These are phyloP conservation scores for Panicum hallii DNA, from an alignment of 202 grass and related monocot genomes.

Conservation along the genomic window DNA sequence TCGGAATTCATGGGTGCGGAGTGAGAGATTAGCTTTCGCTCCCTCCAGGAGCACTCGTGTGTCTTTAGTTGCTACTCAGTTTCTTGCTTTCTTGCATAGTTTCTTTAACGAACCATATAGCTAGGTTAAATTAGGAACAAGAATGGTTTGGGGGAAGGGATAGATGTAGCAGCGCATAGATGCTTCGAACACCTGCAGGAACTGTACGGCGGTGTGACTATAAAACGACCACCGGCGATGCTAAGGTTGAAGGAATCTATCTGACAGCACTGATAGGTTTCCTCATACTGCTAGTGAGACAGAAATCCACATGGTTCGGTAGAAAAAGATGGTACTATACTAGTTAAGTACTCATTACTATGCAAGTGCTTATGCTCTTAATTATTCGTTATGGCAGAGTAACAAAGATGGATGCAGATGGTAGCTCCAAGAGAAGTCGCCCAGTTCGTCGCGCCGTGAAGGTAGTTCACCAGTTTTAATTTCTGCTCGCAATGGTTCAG, in stretches of 20 bases:
- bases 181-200: background rate
- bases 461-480: conserved; percentile 28
- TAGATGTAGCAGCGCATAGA: conserved; percentile 13
- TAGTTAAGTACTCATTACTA: background rate
- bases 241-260: background rate
- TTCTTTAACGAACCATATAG: background rate
- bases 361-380: conserved; percentile 6
- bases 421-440: conserved; percentile 26
- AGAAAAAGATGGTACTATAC: background rate
- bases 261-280: background rate
- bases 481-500: background rate
- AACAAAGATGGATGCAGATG: conserved; percentile 35
- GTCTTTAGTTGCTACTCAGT: background rate
- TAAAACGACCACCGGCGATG: background rate
- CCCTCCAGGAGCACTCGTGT: background rate
- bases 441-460: conserved; percentile 37
- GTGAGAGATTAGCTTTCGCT: no score
- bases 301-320: background rate
- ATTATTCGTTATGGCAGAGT: conserved; percentile 1
- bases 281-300: background rate
- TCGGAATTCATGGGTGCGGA: background rate
- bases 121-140: background rate
- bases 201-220: background rate
- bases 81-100: conserved; percentile 20
- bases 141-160: background rate